A percentile compares a stretch with the other conserved stretches of the same genome.
Evolutionary conservation across 768 basidiomycete genomes (phyloP).

Genomic region (Suillus variegatus): DNA sequence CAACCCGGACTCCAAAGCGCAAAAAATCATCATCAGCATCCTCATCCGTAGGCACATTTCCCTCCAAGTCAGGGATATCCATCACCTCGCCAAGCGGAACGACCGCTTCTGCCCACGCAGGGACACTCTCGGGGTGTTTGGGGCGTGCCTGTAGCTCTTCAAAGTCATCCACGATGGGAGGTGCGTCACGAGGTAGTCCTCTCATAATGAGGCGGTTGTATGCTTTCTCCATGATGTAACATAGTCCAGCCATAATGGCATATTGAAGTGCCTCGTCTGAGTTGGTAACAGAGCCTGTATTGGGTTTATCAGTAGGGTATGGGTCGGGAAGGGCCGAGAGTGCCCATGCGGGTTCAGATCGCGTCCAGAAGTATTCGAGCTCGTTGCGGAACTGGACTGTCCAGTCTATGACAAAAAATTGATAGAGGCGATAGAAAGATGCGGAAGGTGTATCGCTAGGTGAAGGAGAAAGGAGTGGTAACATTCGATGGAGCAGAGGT

Average conservation of each 20-base stretch:
- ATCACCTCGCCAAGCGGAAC: slow-evolving; percentile 16
- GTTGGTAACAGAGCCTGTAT: slow-evolving; percentile 2
- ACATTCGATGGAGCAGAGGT: neutral
- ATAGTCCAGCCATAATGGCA: slow-evolving; percentile 30
- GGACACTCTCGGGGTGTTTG: slow-evolving; percentile 28
- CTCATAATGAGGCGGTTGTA: slow-evolving; percentile 30
- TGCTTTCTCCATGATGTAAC: slow-evolving; percentile 28
- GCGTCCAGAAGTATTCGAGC: slow-evolving; percentile 34
- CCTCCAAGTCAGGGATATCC: slow-evolving; percentile 22
- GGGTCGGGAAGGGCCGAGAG: slow-evolving; percentile 21
- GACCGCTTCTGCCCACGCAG: slow-evolving; percentile 28
- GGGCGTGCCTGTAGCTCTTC: slow-evolving; percentile 31
- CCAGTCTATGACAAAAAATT: slow-evolving; percentile 29
- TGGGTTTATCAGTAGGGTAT: neutral
- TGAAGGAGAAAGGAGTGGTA: slow-evolving; percentile 9
- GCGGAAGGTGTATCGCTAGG: slow-evolving; percentile 27
- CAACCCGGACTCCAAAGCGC: neutral
- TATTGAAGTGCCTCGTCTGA: slow-evolving; percentile 23
- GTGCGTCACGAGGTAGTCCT: slow-evolving; percentile 32
- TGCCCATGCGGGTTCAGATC: slow-evolving; percentile 5
- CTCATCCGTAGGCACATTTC: slow-evolving; percentile 8
- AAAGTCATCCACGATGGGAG: slow-evolving; percentile 32
- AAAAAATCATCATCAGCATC: slow-evolving; percentile 5
- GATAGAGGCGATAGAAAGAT: slow-evolving; percentile 36
- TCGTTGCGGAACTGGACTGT: slow-evolving; percentile 31